Percentiles rank a stretch among this genome's conserved stretches.
phyloP scores from a whole-genome alignment of 257 asterid species.

The Ehretia macrophylla region DNA sequence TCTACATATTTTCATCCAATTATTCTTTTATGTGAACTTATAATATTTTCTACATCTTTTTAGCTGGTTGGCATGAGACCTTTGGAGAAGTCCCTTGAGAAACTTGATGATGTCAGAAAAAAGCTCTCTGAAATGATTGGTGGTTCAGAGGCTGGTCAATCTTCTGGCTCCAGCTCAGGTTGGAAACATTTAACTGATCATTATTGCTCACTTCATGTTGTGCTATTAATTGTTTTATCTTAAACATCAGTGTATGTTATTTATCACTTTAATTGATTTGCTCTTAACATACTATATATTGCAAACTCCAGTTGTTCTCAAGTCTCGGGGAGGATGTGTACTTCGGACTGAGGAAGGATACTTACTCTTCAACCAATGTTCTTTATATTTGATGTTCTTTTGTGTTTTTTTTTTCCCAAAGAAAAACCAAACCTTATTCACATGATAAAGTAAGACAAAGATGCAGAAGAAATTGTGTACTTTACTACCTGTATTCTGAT shows the following conservation, averaged over 20 bases:
- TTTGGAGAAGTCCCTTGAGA: conserved; percentile 84
- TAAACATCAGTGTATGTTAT: neutral
- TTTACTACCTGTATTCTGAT: neutral
- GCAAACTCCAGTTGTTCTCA: conserved; percentile 44
- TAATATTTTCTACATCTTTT: conserved; percentile 11
- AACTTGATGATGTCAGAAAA: conserved; percentile 88
- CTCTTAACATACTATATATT: neutral
- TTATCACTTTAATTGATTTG: conserved; percentile 10
- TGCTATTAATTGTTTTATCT: conserved; percentile 2
- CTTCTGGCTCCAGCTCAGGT: conserved; percentile 59
- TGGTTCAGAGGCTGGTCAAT: conserved; percentile 57
- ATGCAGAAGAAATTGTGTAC: neutral
- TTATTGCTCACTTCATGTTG: conserved; percentile 1
- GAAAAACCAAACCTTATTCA: neutral
- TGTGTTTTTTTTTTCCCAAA: neutral
- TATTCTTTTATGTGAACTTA: conserved; percentile 2
- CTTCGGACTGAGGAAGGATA: conserved; percentile 50
- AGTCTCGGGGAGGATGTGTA: conserved; percentile 49
- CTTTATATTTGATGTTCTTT: neutral
- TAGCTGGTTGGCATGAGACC: conserved; percentile 99
- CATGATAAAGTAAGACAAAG: neutral
- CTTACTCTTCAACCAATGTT: conserved; percentile 9
- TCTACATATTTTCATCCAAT: no score
- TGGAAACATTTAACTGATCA: conserved; percentile 16
- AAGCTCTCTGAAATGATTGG: conserved; percentile 96